Conservation (phyloP, 345 rosid species). For the Laguncularia racemosa region DNA sequence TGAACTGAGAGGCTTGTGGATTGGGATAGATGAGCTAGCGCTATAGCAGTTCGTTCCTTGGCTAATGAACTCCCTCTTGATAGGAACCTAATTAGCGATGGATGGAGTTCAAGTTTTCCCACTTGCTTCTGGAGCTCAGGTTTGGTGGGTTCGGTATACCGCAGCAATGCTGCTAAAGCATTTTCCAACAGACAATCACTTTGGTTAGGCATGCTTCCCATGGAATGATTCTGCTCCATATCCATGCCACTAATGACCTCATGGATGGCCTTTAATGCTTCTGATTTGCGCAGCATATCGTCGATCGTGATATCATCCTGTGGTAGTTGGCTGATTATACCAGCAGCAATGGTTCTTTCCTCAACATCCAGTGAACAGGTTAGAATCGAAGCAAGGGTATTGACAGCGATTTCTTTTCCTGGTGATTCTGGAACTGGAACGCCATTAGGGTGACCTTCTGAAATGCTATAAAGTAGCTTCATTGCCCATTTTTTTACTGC, state of each 20-base stretch:
- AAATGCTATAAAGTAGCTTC: slow-evolving; percentile 32
- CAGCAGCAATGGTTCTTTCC: slow-evolving; percentile 44
- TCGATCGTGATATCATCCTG: slow-evolving; percentile 34
- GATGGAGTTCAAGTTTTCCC: slow-evolving; percentile 32
- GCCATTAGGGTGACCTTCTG: slow-evolving; percentile 30
- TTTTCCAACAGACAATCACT: slow-evolving; percentile 33
- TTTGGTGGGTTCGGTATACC: slow-evolving; percentile 37
- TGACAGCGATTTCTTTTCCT: slow-evolving; percentile 31
- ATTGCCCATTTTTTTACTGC: slow-evolving; percentile 27
- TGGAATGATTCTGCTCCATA: slow-evolving; percentile 12
- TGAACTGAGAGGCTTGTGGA: slow-evolving; percentile 21
- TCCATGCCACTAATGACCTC: slow-evolving; percentile 32
- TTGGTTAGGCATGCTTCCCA: slow-evolving; percentile 7
- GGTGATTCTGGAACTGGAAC: slow-evolving; percentile 42
- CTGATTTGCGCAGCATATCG: slow-evolving; percentile 34
- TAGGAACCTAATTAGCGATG: slow-evolving; percentile 33
- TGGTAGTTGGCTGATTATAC: slow-evolving; percentile 43
- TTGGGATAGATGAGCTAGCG: slow-evolving; percentile 38
- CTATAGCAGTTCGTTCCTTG: slow-evolving; percentile 36
- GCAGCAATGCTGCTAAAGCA: slow-evolving; percentile 39
- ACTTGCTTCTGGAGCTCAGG: slow-evolving; percentile 41
- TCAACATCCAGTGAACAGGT: slow-evolving; percentile 25
- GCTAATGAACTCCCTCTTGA: slow-evolving; percentile 37
- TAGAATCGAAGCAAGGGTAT: slow-evolving; percentile 26
- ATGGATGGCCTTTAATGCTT: slow-evolving; percentile 37